Base-by-base conservation (phyloP, 805 yeast genomes). In the Wickerhamomyces tratensis region DNA sequence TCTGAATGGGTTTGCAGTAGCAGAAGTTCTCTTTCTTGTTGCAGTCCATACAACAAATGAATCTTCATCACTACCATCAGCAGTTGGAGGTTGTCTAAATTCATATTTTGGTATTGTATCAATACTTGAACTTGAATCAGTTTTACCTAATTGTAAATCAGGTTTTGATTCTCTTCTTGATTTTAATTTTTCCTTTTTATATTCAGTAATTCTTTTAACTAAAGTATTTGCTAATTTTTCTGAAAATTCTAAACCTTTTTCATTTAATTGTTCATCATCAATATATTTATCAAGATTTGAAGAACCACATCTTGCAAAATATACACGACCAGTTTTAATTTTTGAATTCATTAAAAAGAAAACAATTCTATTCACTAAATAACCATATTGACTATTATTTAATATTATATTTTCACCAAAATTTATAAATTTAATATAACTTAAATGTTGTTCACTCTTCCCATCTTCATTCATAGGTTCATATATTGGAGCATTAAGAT, bases 1-100 rank as follows among this genome's bases (percentile, higher is more conserved):
- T 35, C 74, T 67, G 59, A 91, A 86, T 43, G 72, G 77, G 42
- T 72, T 70, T 0, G 91, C 87, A 6, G 95, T 79, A 50, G 89
- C 86, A 15, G 79, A 71, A 0, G 97, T 87, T 56, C 96, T 75
- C 49, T 77, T 71, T 47, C 96, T 76, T 5, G 91, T 86, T 1
- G 98, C 94, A 1, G 97, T 88, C 96, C 98, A 91, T n/a, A 93
- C 89, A 5, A 81, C 79, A 52, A 89, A 70, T 6, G 82, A 74
- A 47, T 77, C 74, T 34, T 72, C 77, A 49, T 69, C 73, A 8
- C 71, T 66, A 6, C 82, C 83, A 58, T 79, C 84, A 7, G 76
- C 67, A 11, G 63, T 59, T 15, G 69, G 64, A 6, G 64, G 64
- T 43, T 65, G 71, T 46, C 65, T 62, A 35, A 53, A 38, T 12